Conservation (phyloP, 805 yeast species). For the Saturnispora serradocipensis region DNA sequence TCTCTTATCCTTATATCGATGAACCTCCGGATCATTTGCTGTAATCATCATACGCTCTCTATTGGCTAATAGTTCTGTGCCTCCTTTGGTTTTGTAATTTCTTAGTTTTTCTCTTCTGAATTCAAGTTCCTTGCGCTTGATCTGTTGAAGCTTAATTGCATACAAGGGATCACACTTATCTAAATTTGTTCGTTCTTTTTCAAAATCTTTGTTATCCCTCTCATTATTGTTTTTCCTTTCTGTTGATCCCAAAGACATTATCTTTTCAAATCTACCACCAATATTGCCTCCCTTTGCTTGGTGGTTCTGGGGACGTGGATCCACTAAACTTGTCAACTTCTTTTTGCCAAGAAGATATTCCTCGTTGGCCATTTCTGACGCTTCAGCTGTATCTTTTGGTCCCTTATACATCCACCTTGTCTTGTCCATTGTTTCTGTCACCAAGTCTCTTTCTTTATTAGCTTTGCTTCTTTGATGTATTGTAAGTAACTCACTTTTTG, state of each 20-base stretch:
- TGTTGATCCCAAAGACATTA: slow-evolving; percentile 17
- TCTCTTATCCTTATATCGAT: too few species aligned
- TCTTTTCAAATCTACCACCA: slow-evolving; percentile 11
- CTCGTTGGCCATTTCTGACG: slow-evolving; percentile 32
- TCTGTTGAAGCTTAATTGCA: slow-evolving; percentile 29
- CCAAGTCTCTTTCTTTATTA: slow-evolving; percentile 26
- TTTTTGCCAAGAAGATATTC: slow-evolving; percentile 46
- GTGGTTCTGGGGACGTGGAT: background rate
- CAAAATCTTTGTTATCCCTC: slow-evolving; percentile 11
- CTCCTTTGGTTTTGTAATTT: background rate
- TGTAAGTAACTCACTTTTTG: slow-evolving; percentile 41
- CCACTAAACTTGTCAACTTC: slow-evolving; percentile 31
- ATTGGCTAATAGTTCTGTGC: background rate
- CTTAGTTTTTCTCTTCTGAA: slow-evolving; percentile 8
- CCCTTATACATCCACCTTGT: slow-evolving; percentile 85
- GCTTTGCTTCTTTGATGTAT: slow-evolving; percentile 29
- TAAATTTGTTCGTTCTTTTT: slow-evolving; percentile 10
- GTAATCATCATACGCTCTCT: background rate
- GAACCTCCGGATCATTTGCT: background rate
- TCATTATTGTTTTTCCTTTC: background rate
- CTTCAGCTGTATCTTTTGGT: slow-evolving; percentile 22
- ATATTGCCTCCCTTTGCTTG: background rate
- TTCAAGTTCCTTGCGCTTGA: slow-evolving; percentile 12
- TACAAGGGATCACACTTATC: slow-evolving; percentile 44
- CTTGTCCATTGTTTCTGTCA: slow-evolving; percentile 29